Percentiles rank a stretch among this genome's conserved stretches.
Conservation (phyloP, 441 rosid species). For the Gossypium gossypioides region DNA sequence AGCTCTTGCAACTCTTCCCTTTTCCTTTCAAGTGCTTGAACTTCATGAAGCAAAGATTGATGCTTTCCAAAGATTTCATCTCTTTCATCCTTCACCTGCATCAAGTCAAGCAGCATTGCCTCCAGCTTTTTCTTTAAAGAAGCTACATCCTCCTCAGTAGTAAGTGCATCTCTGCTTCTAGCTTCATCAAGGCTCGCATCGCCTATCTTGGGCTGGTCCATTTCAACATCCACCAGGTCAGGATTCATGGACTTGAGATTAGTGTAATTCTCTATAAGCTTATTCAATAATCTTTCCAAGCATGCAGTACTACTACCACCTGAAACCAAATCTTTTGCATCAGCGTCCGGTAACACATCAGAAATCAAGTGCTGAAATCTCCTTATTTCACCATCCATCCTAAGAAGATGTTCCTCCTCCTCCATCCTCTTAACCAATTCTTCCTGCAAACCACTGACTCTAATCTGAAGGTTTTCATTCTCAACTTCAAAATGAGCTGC, state of each 20-base stretch:
- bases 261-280: constrained; percentile 53
- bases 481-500: constrained; percentile 44
- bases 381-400: constrained; percentile 39
- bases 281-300: constrained; percentile 58
- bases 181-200: constrained; percentile 24
- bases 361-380: constrained; percentile 53
- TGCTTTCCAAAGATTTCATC: constrained; percentile 52
- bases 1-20: constrained; percentile 53
- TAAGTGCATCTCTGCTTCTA: constrained; percentile 35
- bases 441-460: constrained; percentile 45
- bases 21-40: constrained; percentile 53
- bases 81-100: constrained; percentile 59
- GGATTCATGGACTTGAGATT: constrained; percentile 28
- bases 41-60: constrained; percentile 50
- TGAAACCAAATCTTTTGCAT: constrained; percentile 31
- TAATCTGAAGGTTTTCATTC: constrained; percentile 47
- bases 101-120: constrained; percentile 49
- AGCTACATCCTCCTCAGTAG: constrained; percentile 32
- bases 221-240: constrained; percentile 24
- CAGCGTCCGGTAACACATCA: constrained; percentile 55
- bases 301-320: constrained; percentile 42
- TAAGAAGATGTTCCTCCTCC: constrained; percentile 40
- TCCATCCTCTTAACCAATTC: constrained; percentile 44
- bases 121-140: constrained; percentile 66
- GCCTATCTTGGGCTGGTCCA: constrained; percentile 22